phyloP scores from a whole-genome alignment of 169 alveolate species.

The Theileria orientalis region DNA sequence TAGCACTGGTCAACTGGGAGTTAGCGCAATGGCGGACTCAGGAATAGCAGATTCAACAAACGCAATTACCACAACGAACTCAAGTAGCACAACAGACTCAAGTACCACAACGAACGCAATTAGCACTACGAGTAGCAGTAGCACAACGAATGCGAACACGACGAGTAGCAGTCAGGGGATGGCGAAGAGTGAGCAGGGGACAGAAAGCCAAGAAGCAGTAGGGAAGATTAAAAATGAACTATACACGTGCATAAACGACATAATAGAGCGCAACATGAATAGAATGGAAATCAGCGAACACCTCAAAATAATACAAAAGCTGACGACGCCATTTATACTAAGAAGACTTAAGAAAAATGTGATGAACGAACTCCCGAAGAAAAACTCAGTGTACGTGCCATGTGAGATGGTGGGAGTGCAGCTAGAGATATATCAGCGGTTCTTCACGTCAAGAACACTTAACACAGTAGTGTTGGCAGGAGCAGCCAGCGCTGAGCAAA shows the following conservation, averaged over 20 bases:
- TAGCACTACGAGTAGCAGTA: background rate
- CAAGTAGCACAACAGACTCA: background rate
- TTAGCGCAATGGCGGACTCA: background rate
- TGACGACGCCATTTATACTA: constrained; percentile 87
- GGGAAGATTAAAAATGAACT: background rate
- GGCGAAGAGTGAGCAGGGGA: too few relatives aligned
- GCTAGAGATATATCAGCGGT: constrained; percentile 43
- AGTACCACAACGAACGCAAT: background rate
- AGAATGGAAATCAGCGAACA: background rate
- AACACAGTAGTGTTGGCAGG: constrained; percentile 57
- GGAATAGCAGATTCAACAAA: background rate
- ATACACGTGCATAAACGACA: background rate
- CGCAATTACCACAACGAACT: too few relatives aligned
- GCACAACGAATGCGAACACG: background rate
- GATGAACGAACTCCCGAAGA: constrained; percentile 81
- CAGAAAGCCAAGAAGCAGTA: background rate
- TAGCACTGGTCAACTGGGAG: background rate
- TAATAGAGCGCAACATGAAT: background rate
- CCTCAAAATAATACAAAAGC: constrained; percentile 63
- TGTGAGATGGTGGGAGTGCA: constrained; percentile 68
- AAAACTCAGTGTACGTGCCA: constrained; percentile 65
- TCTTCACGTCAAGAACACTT: too few relatives aligned
- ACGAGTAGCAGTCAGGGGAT: background rate
- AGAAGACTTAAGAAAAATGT: constrained; percentile 85
- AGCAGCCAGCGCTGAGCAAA: constrained; percentile 9